phyloP scores from a whole-genome alignment of 768 basidiomycete species.

The Boletus reticuloceps region DNA sequence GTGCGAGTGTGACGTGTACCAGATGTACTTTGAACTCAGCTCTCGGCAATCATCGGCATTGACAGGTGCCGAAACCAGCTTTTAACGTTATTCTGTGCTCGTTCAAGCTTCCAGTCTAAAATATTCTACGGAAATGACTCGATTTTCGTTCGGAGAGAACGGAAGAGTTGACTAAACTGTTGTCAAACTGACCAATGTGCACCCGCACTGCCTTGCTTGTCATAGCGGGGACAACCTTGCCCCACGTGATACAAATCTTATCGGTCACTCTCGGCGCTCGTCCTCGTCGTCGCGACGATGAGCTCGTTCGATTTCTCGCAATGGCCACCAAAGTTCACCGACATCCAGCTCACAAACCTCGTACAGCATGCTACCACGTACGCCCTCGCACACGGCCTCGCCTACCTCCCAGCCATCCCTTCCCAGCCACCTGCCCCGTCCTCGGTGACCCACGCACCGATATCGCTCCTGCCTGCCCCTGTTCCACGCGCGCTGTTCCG shows the following conservation, averaged over 20 bases:
- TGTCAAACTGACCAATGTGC: too few relatives aligned
- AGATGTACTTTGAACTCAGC: too few relatives aligned
- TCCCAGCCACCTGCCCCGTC: conserved; percentile 50
- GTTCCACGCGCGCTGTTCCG: conserved; percentile 74
- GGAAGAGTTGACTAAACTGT: too few relatives aligned
- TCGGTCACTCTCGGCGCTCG: background rate
- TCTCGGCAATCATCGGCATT: too few relatives aligned
- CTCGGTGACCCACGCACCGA: conserved; percentile 86
- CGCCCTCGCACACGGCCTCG: conserved; percentile 79
- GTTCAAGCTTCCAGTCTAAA: too few relatives aligned
- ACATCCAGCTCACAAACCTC: conserved; percentile 56
- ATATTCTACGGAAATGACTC: too few relatives aligned
- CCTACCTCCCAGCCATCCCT: conserved; percentile 66
- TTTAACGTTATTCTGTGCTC: too few relatives aligned
- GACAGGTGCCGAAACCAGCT: too few relatives aligned
- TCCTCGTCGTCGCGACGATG: conserved; percentile 13
- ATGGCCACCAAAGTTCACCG: conserved; percentile 76
- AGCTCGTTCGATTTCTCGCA: conserved; percentile 44
- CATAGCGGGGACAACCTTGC: background rate
- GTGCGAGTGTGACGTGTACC: too few relatives aligned
- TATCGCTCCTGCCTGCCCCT: conserved; percentile 85
- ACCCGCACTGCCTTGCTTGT: too few relatives aligned
- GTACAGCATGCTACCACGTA: conserved; percentile 72
- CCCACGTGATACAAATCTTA: background rate
- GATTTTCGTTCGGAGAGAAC: too few relatives aligned